These are phyloP conservation scores for Lathyrus oleraceus DNA, from an alignment of 306 rosid species.

Conservation along the genomic window DNA sequence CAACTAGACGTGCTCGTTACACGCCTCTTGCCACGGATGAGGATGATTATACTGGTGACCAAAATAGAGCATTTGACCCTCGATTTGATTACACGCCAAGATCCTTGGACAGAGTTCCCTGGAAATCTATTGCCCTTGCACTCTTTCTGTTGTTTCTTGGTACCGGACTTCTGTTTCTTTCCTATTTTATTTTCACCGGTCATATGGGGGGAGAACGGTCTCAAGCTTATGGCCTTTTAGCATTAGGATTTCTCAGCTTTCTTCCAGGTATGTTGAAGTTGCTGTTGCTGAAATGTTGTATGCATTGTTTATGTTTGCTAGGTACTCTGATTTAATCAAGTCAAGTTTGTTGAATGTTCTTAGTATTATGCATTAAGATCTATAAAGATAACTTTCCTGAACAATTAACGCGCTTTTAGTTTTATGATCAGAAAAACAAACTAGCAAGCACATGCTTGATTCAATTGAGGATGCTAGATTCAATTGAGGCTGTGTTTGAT, in stretches of 20 bases:
- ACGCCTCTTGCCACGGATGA: constrained; percentile 64
- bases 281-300: constrained; percentile 4
- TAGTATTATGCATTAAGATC: not conserved
- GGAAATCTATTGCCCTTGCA: constrained; percentile 93
- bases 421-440: constrained; percentile 16
- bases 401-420: not conserved
- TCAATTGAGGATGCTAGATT: constrained; percentile 14
- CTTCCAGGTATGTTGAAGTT: constrained; percentile 74
- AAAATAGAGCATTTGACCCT: constrained; percentile 56
- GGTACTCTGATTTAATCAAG: constrained; percentile 14
- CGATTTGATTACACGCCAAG: constrained; percentile 87
- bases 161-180: constrained; percentile 68
- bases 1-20: constrained; percentile 72
- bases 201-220: constrained; percentile 94
- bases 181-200: constrained; percentile 81
- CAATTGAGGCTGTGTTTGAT: too few relatives aligned
- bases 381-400: not conserved
- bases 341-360: constrained; percentile 16
- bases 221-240: constrained; percentile 91
- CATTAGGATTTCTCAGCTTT: constrained; percentile 80
- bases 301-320: constrained; percentile 13
- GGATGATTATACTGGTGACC: constrained; percentile 43
- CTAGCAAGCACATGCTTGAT: constrained; percentile 13
- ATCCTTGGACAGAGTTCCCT: constrained; percentile 78
- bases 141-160: constrained; percentile 78